Percentiles rank a stretch among this genome's conserved stretches.
Conservation (phyloP, 495 filamentous ascomycete species). For the Staphylotrichum tortipilum region DNA sequence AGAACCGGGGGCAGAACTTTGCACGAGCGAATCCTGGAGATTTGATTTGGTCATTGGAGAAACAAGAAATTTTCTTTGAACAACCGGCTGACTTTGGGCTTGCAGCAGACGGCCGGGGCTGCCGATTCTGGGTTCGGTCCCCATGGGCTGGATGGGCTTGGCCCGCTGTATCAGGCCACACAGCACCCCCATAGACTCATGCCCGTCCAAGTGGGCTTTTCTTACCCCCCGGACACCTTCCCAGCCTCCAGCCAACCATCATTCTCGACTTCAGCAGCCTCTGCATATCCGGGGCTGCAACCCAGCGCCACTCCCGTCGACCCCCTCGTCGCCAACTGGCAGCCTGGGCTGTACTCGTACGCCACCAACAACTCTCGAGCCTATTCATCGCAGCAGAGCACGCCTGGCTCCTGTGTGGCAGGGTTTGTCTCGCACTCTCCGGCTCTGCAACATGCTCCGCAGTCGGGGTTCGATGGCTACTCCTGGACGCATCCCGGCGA, state of each 20-base stretch:
- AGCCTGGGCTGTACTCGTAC: no score
- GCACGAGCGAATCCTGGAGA: no score
- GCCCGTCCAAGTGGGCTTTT: not conserved
- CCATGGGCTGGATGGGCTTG: not conserved
- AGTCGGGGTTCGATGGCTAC: not conserved
- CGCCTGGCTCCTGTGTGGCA: constrained; percentile 1
- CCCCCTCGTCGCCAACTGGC: not conserved
- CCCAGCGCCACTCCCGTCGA: not conserved
- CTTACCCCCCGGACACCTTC: not conserved
- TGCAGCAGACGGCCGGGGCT: constrained; percentile 4
- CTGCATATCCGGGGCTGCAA: not conserved
- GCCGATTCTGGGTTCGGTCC: not conserved
- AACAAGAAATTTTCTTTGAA: not conserved
- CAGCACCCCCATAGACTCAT: not conserved
- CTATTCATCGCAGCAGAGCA: not conserved
- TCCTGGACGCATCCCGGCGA: not conserved
- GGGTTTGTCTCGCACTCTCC: constrained; percentile 11
- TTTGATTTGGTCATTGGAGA: not conserved
- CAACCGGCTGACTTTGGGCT: not conserved
- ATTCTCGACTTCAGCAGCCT: not conserved
- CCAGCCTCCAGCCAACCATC: not conserved
- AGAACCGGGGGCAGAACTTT: no score
- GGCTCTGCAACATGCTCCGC: not conserved
- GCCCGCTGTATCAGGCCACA: constrained; percentile 6
- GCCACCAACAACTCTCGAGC: constrained; percentile 3